Percentiles rank a stretch among this genome's conserved stretches.
Evolutionary conservation across 768 basidiomycete genomes (phyloP).

Genomic region (Rhodotorula babjevae): DNA sequence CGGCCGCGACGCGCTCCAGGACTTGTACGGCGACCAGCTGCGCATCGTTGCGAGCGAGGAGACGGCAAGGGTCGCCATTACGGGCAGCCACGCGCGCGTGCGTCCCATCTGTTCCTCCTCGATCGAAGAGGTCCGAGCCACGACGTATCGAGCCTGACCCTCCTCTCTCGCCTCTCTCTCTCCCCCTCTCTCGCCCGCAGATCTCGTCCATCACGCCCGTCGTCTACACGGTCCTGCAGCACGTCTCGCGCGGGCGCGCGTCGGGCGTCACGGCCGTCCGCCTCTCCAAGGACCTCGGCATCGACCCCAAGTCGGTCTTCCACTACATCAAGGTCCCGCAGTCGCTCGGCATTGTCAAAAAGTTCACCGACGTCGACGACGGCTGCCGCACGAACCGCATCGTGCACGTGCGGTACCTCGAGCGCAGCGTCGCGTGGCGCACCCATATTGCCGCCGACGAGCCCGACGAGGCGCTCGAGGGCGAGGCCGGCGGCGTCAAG

Average conservation of each 20-base stretch:
- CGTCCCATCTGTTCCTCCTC: conserved; percentile 41
- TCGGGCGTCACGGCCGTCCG: conserved; percentile 71
- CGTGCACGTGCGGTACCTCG: conserved; percentile 79
- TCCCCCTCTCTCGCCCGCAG: conserved; percentile 48
- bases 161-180: not conserved
- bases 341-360: conserved; percentile 57
- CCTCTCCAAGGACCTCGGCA: conserved; percentile 68
- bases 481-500: conserved; percentile 28
- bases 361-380: conserved; percentile 36
- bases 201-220: conserved; percentile 73
- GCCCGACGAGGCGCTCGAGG: too few species aligned
- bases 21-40: conserved; percentile 46
- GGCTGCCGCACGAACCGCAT: conserved; percentile 58
- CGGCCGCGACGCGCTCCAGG: conserved; percentile 3
- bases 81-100: conserved; percentile 78
- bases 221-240: conserved; percentile 77
- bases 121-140: too few species aligned
- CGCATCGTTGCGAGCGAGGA: conserved; percentile 72
- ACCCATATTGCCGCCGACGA: conserved; percentile 20
- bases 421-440: conserved; percentile 57
- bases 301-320: conserved; percentile 85
- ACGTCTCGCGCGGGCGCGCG: conserved; percentile 75
- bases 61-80: conserved; percentile 70
- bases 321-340: conserved; percentile 74
- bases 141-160: not conserved